phyloP scores from a whole-genome alignment of 306 rosid species.

The Carpinus viminea region DNA sequence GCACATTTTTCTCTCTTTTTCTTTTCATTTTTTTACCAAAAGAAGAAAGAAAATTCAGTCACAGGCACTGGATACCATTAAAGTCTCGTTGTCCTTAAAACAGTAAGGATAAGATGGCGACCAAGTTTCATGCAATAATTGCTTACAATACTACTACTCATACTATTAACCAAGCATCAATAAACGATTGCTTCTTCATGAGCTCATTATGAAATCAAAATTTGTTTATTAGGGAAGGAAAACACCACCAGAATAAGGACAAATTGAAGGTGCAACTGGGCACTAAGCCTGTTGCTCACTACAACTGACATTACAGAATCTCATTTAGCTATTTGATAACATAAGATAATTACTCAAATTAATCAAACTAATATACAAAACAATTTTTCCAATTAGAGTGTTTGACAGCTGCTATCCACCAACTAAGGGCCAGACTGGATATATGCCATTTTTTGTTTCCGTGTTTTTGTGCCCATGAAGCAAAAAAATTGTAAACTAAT shows the following conservation, averaged over 20 bases:
- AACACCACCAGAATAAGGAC: background rate
- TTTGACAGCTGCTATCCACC: background rate
- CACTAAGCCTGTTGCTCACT: background rate
- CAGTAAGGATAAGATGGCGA: slow-evolving; percentile 12
- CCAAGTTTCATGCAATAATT: background rate
- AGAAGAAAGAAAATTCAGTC: no score
- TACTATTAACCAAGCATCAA: background rate
- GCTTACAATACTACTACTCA: background rate
- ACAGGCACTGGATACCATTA: background rate
- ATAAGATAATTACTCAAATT: background rate
- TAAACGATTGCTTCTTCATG: background rate
- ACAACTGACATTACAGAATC: background rate
- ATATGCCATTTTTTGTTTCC: background rate
- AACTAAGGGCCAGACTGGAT: background rate
- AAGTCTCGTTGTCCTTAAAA: slow-evolving; percentile 8
- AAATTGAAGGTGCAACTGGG: background rate
- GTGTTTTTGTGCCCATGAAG: background rate
- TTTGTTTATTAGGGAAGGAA: background rate
- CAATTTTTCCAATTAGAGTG: background rate
- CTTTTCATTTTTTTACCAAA: background rate
- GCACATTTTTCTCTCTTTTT: background rate
- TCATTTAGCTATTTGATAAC: background rate
- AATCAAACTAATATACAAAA: no score
- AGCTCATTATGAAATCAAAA: background rate
- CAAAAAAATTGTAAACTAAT: background rate